These are phyloP conservation scores for Bathelium albidoporum DNA, from an alignment of 495 filamentous ascomycete species.

Conservation along the genomic window DNA sequence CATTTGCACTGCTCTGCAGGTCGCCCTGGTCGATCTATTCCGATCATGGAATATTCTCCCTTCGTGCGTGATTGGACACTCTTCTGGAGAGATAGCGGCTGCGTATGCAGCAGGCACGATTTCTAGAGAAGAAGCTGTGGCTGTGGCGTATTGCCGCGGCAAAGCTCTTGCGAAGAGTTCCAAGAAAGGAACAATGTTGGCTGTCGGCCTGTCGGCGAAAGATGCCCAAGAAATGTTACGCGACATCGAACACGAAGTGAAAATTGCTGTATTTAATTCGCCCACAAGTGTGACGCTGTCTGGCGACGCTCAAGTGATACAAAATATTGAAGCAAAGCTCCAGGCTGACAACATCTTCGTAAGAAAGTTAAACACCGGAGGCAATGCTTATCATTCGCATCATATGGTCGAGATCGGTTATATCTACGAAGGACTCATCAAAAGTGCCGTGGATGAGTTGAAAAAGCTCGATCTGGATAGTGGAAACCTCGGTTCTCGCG, in stretches of 20 bases:
- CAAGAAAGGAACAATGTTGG: conserved; percentile 20
- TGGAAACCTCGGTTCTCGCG: background rate
- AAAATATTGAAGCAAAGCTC: background rate
- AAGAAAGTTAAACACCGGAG: background rate
- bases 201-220: conserved; percentile 10
- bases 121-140: conserved; percentile 35
- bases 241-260: background rate
- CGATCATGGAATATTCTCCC: conserved; percentile 23
- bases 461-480: background rate
- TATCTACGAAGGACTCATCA: background rate
- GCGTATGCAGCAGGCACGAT: conserved; percentile 48
- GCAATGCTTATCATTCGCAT: conserved; percentile 41
- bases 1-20: conserved; percentile 22
- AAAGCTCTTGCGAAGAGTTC: background rate
- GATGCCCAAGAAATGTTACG: background rate
- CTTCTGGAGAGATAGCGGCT: conserved; percentile 53
- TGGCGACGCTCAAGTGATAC: conserved; percentile 21
- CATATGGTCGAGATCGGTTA: conserved; percentile 39
- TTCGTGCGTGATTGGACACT: conserved; percentile 45
- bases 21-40: conserved; percentile 20
- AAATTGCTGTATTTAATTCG: conserved; percentile 29
- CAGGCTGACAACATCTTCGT: conserved; percentile 3
- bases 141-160: conserved; percentile 34
- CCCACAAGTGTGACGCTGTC: conserved; percentile 25
- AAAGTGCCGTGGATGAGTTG: background rate